These are phyloP conservation scores for Flaveria trinervia DNA, from an alignment of 129 eudicot genomes.

Conservation along the genomic window DNA sequence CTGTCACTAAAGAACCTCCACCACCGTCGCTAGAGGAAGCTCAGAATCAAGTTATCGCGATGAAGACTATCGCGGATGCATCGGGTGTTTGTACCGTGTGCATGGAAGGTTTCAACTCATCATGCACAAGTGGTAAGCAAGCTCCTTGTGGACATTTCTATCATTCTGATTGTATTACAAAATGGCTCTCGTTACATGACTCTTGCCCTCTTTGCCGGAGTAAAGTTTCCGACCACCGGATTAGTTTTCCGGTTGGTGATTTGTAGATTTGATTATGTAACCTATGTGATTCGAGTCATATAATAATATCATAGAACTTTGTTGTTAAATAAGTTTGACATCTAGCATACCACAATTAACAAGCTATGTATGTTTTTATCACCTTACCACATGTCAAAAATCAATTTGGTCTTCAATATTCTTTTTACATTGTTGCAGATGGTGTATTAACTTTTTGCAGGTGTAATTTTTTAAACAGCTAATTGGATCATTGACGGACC, in stretches of 20 bases:
- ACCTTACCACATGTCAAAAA: too few species aligned
- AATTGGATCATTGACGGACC: too few species aligned
- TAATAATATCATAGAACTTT: constrained; percentile 2
- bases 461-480: too few species aligned
- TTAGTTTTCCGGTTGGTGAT: background rate
- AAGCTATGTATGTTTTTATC: too few species aligned
- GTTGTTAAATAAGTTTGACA: background rate
- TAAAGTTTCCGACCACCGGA: constrained; percentile 33
- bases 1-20: background rate
- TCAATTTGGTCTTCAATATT: too few species aligned
- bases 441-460: too few species aligned
- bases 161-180: constrained; percentile 50
- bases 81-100: constrained; percentile 41
- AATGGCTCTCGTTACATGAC: constrained; percentile 51
- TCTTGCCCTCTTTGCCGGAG: constrained; percentile 75
- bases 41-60: constrained; percentile 10
- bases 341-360: too few species aligned
- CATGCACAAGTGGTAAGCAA: constrained; percentile 27
- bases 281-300: constrained; percentile 8
- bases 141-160: constrained; percentile 61
- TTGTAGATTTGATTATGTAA: constrained; percentile 5
- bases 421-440: too few species aligned
- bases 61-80: constrained; percentile 22
- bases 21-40: constrained; percentile 24
- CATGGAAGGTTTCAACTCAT: constrained; percentile 43